Evolutionary conservation across 345 rosid species (phyloP).

Genomic region (Brassica nigra): DNA sequence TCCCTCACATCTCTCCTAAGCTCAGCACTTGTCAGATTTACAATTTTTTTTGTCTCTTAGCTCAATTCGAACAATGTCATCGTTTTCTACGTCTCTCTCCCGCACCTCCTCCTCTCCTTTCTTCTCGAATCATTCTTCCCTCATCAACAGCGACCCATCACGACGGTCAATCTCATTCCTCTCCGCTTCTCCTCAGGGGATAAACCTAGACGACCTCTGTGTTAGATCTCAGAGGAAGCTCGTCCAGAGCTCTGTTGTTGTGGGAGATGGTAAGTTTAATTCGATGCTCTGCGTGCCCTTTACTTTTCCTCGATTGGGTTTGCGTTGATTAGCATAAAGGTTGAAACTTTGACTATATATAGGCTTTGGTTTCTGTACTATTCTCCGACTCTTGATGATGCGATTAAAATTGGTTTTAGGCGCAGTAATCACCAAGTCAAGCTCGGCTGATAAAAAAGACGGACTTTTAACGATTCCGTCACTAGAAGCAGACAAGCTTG

Average conservation of each 20-base stretch:
- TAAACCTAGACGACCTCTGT: slow-evolving; percentile 41
- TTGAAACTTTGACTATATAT: not conserved
- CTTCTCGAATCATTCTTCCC: slow-evolving; percentile 14
- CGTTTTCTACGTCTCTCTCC: slow-evolving; percentile 29
- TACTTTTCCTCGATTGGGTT: not conserved
- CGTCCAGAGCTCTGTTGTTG: slow-evolving; percentile 41
- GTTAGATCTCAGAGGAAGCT: slow-evolving; percentile 46
- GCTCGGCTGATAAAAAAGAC: slow-evolving; percentile 38
- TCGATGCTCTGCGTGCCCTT: not conserved
- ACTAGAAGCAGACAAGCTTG: slow-evolving; percentile 41
- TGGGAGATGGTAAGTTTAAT: slow-evolving; percentile 52
- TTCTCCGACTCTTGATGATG: not conserved
- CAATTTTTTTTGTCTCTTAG: not conserved
- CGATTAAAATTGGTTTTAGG: slow-evolving; percentile 43
- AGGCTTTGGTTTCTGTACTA: not conserved
- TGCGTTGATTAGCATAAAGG: not conserved
- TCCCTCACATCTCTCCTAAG: not conserved
- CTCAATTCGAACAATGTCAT: slow-evolving; percentile 25
- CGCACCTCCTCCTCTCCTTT: slow-evolving; percentile 25
- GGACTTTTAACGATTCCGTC: slow-evolving; percentile 46
- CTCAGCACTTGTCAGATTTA: not conserved
- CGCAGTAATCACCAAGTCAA: slow-evolving; percentile 53
- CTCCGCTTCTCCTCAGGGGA: slow-evolving; percentile 28
- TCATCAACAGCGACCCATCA: slow-evolving; percentile 36
- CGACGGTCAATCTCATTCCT: slow-evolving; percentile 48